A percentile compares a stretch with the other conserved stretches of the same genome.
Evolutionary conservation across 2,329 filamentous ascomycete species (phyloP).

Genomic region (Alternaria atra): DNA sequence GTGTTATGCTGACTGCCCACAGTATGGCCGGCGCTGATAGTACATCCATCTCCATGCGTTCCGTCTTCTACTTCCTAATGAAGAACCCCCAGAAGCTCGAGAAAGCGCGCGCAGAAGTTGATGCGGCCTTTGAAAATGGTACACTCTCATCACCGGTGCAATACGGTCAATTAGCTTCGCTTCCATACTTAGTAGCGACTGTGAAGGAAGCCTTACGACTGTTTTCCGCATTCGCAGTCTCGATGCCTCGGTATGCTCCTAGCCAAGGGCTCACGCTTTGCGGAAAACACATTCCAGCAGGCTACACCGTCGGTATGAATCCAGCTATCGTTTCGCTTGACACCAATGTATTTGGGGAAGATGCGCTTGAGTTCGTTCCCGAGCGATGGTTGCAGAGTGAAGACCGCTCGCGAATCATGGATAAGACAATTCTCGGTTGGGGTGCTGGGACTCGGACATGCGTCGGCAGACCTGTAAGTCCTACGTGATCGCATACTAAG

Average conservation of each 20-base stretch:
- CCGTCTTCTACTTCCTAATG: slow-evolving; percentile 53
- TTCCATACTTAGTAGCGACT: slow-evolving; percentile 78
- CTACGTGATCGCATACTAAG: slow-evolving; percentile 8
- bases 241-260: slow-evolving; percentile 76
- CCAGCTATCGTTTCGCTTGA: slow-evolving; percentile 64
- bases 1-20: neutral
- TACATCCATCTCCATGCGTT: slow-evolving; percentile 45
- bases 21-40: slow-evolving; percentile 51
- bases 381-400: slow-evolving; percentile 12
- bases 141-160: slow-evolving; percentile 21
- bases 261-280: slow-evolving; percentile 68
- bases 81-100: slow-evolving; percentile 36
- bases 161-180: slow-evolving; percentile 63
- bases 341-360: slow-evolving; percentile 2
- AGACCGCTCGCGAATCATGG: slow-evolving; percentile 8
- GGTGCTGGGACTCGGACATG: slow-evolving; percentile 75
- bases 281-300: slow-evolving; percentile 69
- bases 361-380: slow-evolving; percentile 7
- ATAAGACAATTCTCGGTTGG: slow-evolving; percentile 54
- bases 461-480: slow-evolving; percentile 62
- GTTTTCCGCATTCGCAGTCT: slow-evolving; percentile 75
- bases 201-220: slow-evolving; percentile 80
- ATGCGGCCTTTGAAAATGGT: slow-evolving; percentile 22
- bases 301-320: slow-evolving; percentile 76
- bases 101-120: slow-evolving; percentile 27